phyloP scores from a whole-genome alignment of 2,329 filamentous ascomycete genomes.

The Colletotrichum chrysophilum region DNA sequence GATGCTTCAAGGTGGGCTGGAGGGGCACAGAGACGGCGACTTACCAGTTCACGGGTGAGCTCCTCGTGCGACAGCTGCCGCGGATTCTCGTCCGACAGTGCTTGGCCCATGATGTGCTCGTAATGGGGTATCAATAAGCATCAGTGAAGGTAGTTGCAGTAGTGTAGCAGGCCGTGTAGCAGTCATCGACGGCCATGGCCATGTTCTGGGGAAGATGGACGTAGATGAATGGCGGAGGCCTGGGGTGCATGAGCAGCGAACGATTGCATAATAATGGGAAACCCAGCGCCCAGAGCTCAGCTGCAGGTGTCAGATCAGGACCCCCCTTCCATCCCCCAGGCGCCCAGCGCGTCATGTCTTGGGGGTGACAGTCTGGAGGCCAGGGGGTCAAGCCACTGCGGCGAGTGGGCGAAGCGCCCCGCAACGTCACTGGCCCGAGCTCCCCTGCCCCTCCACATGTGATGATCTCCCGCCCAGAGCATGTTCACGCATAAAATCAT shows the following conservation, averaged over 20 bases:
- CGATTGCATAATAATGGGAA: constrained; percentile 5
- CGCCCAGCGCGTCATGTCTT: constrained; percentile 1
- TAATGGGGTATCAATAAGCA: neutral
- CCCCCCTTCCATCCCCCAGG: neutral
- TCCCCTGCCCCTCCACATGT: constrained; percentile 9
- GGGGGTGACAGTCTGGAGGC: neutral
- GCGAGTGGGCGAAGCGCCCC: neutral
- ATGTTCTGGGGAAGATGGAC: neutral
- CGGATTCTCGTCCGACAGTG: constrained; percentile 50
- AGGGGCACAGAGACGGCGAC: constrained; percentile 13
- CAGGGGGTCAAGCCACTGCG: neutral
- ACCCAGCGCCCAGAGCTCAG: neutral
- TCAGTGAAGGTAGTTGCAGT: neutral
- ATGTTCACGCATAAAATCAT: neutral
- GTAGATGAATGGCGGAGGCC: neutral
- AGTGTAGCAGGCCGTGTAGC: neutral
- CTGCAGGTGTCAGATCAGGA: constrained; percentile 5
- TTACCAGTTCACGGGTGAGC: constrained; percentile 56
- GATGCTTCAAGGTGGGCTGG: neutral
- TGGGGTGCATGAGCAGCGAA: neutral
- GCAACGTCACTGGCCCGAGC: constrained; percentile 16
- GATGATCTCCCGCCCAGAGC: neutral
- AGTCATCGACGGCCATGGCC: neutral
- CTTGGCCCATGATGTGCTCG: constrained; percentile 54
- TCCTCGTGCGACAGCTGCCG: constrained; percentile 54